These are phyloP conservation scores for Sonneratia caseolaris DNA, from an alignment of 345 rosid species.

Conservation along the genomic window DNA sequence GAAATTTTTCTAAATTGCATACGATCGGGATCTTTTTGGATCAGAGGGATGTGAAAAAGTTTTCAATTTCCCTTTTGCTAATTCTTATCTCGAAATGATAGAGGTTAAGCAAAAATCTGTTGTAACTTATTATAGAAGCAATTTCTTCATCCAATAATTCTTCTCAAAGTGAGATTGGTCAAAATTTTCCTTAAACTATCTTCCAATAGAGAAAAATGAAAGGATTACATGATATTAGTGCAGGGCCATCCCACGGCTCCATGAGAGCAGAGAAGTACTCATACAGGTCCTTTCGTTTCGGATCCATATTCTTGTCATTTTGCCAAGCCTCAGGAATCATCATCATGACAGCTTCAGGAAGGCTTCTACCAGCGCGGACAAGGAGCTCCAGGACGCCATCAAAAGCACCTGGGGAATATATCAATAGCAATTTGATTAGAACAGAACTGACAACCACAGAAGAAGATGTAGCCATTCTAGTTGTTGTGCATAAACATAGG, in stretches of 20 bases:
- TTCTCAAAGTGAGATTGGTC: no score
- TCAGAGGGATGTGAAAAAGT: no score
- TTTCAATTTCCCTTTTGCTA: no score
- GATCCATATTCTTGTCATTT: slow-evolving; percentile 95
- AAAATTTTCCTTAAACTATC: no score
- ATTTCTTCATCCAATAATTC: no score
- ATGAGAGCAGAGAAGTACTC: slow-evolving; percentile 86
- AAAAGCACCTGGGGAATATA: slow-evolving; percentile 55
- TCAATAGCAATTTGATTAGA: not conserved
- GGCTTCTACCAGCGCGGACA: slow-evolving; percentile 96
- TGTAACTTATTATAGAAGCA: no score
- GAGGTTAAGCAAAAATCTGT: no score
- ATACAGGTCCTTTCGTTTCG: slow-evolving; percentile 62
- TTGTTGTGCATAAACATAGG: not conserved
- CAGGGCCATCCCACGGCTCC: slow-evolving; percentile 99
- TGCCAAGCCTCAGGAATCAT: slow-evolving; percentile 99
- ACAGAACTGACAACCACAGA: not conserved
- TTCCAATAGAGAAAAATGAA: no score
- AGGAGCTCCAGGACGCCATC: slow-evolving; percentile 99
- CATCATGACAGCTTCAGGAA: slow-evolving; percentile 99
- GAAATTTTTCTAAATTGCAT: no score
- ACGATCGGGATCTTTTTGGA: no score
- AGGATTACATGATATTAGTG: slow-evolving; percentile 87
- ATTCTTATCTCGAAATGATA: no score
- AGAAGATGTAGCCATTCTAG: not conserved